Evolutionary conservation across 2,329 filamentous ascomycete genomes (phyloP), one percentile per base, ranked within the genome.

Genomic region (Alternaria angustiovoidea): DNA sequence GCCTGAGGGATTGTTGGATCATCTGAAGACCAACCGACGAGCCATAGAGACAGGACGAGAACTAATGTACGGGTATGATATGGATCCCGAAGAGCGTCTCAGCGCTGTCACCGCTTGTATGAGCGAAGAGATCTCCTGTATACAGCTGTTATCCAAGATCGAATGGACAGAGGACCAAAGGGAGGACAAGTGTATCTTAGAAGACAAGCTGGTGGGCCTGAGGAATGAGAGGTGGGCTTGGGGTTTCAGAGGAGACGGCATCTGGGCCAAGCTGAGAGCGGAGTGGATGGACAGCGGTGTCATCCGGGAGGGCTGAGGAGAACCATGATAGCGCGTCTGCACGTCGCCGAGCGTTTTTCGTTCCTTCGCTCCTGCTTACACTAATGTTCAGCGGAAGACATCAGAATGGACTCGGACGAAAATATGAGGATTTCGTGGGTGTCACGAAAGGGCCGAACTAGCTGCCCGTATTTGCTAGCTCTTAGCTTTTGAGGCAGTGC

Each of bases 81-180:
- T 71, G 39, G 59, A 67, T 3, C 4, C 47, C 0, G 59, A 65
- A 5, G 68, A 72, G 7, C 65, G 59, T 14, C 14, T 61, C 12
- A 43, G 57, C n/a, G 56, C 56, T 0, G 39, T 73, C 2, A 8
- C 57, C 28, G 47, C 61, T 16, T 54, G 60, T 9, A 67, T 71
- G 54, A 73, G 65, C 30, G 65, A 67, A 32, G 68, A 71, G 26
- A 64, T 69, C 20, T 63, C 64, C n/a, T 55, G 61, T 4, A 56
- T 47, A 34, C 59, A 70, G 44, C 43, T 70, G 11, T 9, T 61
- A 28, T 26, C 20, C 8, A 53, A 62, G 46, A 14, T 68, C 6
- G 12, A 46, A 24, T 30, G 47, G n/a, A 36, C 41, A 8, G 49
- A 34, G 20, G 42, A 30, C 16, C 32, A 54, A 12, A 42, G 51